Percentiles rank a stretch among this genome's conserved stretches.
Conservation (phyloP, 2,329 filamentous ascomycete species). For the Penicillium polonicum region DNA sequence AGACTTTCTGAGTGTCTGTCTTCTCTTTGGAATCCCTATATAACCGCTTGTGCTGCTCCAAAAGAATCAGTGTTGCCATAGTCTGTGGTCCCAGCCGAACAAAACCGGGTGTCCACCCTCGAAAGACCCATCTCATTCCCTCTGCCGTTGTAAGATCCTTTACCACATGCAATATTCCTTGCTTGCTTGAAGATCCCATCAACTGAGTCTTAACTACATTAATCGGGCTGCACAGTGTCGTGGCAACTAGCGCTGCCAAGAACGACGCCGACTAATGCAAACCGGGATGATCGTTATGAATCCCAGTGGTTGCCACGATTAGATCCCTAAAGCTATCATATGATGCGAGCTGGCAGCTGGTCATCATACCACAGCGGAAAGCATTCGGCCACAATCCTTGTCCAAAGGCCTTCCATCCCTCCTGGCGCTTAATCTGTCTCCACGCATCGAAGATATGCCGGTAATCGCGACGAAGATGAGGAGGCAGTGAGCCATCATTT, state of each 20-base stretch:
- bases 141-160: conserved; percentile 67
- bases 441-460: conserved; percentile 26
- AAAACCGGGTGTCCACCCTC: conserved; percentile 79
- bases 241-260: conserved; percentile 77
- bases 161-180: conserved; percentile 58
- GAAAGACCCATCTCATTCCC: conserved; percentile 80
- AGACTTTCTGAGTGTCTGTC: background rate
- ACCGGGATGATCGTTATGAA: conserved; percentile 64
- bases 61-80: conserved; percentile 79
- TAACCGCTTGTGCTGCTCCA: conserved; percentile 80
- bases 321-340: conserved; percentile 79
- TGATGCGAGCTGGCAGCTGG: conserved; percentile 75
- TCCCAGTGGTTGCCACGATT: conserved; percentile 64
- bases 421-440: conserved; percentile 23
- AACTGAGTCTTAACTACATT: conserved; percentile 88
- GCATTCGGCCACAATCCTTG: conserved; percentile 69
- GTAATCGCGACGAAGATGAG: conserved; percentile 21
- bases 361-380: conserved; percentile 81
- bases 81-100: conserved; percentile 67
- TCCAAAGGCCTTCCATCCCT: conserved; percentile 21
- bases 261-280: conserved; percentile 79
- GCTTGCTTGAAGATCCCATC: conserved; percentile 60
- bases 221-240: conserved; percentile 79
- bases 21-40: conserved; percentile 35
- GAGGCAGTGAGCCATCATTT: conserved; percentile 24